Evolutionary conservation across 2,329 filamentous ascomycete species (phyloP), one percentile per base, ranked within the genome.

Genomic region (Madurella mycetomatis): DNA sequence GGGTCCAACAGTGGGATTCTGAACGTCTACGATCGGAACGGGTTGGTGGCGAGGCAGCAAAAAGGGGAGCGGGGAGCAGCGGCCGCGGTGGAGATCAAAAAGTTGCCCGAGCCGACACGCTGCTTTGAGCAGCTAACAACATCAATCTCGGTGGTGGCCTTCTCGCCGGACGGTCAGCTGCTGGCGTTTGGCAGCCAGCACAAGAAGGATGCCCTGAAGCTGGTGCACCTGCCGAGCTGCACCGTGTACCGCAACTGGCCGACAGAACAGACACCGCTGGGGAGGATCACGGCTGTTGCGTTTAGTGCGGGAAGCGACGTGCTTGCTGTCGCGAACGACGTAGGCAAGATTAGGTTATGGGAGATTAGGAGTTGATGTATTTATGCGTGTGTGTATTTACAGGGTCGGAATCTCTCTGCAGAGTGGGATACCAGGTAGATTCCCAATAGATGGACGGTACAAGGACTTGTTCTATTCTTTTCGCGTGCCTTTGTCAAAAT

Each of bases 221-320:
- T 99, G 61, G 90, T 92, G 32, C 94, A 99, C 71, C 74, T 99
- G 62, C 92, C 92, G 0, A 92, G 83, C 62, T 96, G 91, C 70
- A 96, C 91, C 1, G 90, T 97, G 17, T 99, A 94, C 78, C 85
- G 86, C 65, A 99, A 99, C 72, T 99, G 94, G 94, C 94, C 94
- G 19, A 99, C 92, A 51, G 83, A 85, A 60, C 86, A 88, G 69
- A 99, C 94, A 53, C 91, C 92, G 1, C 72, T 99, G 57, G 94
- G 94, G 0, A 80, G 90, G 55, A 85, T 97, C 61, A 88, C 89
- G 2, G 78, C 84, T 1, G 82, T 91, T 56, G 85, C 88, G 2
- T 87, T 90, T 67, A 80, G 81, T 17, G 77, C 74, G 5, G 76
- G 79, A 58, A 87, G 84, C 57, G 80, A 87, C 64, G 70, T 92